phyloP scores from a whole-genome alignment of 805 yeast genomes.

The Huiozyma naganishii region DNA sequence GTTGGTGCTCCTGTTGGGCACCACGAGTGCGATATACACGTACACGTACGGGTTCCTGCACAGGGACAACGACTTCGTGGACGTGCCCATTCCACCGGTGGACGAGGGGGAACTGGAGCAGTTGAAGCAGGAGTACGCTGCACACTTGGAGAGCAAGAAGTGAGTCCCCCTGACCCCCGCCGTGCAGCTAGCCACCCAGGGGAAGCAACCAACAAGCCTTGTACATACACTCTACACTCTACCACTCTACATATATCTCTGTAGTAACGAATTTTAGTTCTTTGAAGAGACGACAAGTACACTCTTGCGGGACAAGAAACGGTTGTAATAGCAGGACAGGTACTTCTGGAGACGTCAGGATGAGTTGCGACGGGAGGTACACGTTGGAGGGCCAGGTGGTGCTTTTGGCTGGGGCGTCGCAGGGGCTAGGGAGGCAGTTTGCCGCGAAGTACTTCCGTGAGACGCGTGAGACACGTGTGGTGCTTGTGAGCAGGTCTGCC shows the following conservation, averaged over 20 bases:
- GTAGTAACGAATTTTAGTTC: neutral
- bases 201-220: neutral
- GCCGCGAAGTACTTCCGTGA: slow-evolving; percentile 43
- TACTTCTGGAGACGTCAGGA: no score
- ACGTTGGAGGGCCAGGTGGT: slow-evolving; percentile 41
- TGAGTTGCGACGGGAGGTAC: slow-evolving; percentile 6
- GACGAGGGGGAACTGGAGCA: slow-evolving; percentile 63
- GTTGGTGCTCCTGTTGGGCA: slow-evolving; percentile 46
- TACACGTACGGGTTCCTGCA: slow-evolving; percentile 57
- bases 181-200: neutral
- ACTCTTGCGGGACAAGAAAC: no score
- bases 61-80: slow-evolving; percentile 68
- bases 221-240: neutral
- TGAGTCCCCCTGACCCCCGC: neutral
- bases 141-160: slow-evolving; percentile 23
- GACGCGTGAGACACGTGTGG: slow-evolving; percentile 47
- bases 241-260: neutral
- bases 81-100: slow-evolving; percentile 91
- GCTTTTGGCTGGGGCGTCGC: slow-evolving; percentile 87
- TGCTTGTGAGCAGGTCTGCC: slow-evolving; percentile 70
- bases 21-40: slow-evolving; percentile 56
- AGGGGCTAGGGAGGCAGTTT: slow-evolving; percentile 79
- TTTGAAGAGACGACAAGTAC: no score
- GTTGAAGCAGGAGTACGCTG: slow-evolving; percentile 58
- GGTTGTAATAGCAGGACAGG: no score